Base-by-base conservation (phyloP, 495 filamentous ascomycete species). In the Monascus purpureus region DNA sequence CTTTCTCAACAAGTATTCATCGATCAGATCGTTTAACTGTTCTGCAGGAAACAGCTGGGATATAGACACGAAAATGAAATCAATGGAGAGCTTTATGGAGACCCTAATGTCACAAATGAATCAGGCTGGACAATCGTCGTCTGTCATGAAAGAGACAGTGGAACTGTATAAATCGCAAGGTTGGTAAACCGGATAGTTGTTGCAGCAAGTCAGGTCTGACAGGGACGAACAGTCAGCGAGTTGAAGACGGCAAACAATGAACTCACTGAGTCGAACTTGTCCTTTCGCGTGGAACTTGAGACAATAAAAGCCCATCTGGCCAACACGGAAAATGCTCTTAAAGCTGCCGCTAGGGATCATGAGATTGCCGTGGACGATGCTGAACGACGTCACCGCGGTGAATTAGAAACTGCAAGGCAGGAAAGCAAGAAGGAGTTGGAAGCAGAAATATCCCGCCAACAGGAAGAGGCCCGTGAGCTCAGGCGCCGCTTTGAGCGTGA, bases 1-100 rank as follows among this genome's bases (percentile, higher is more conserved):
- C 5, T 92, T 68, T 59, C 65, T 93, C 41, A 77, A 67, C 25
- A 85, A 80, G 58, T 59, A 73, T 53, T 81, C 82, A 62, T 73
- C 75, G 56, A 49, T 67, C 40, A 61, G 51, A 34, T 68, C 55
- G 39, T 57, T 55, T 63, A 45, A 60, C 49, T 37, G 37, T 39
- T 31, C 27, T 46, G 33, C 45, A 63, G 59, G 48, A 46, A 51
- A 65, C 75, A 80, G 71, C 34, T 86, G 73, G 69, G 80, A 93
- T 51, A 70, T 75, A 35, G 72, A 80, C 31, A 61, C 60, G 37
- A 65, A 71, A 29, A 64, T 88, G 37, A 68, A 73, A 34, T 57
- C 67, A 17, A 70, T 90, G 50, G 76, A 85, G 36, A 55, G 58
- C 2, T 53, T 82, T 37, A 75, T 75, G 39, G 56, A 62, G 13